Conservation (phyloP, 2,329 filamentous ascomycete species). For the Akanthomyces uredinophilus region DNA sequence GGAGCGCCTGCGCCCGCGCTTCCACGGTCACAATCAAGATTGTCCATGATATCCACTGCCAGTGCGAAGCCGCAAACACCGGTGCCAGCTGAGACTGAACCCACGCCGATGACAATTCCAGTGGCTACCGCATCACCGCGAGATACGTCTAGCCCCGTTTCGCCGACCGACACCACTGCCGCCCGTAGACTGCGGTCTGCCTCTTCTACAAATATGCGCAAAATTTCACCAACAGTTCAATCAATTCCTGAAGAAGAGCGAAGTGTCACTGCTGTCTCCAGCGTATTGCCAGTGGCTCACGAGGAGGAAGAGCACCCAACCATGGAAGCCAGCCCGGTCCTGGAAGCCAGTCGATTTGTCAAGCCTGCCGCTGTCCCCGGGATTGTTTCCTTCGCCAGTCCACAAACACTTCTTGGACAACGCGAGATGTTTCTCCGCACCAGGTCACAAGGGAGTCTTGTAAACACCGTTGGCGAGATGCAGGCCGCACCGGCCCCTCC, state of each 20-base stretch:
- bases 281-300: constrained; percentile 17
- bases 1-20: constrained; percentile 35
- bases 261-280: neutral
- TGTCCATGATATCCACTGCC: constrained; percentile 20
- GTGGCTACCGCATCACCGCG: neutral
- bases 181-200: constrained; percentile 19
- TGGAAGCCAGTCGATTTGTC: neutral
- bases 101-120: neutral
- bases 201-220: constrained; percentile 21
- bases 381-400: constrained; percentile 45
- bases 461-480: constrained; percentile 23
- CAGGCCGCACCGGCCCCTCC: constrained; percentile 17
- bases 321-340: neutral
- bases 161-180: constrained; percentile 17
- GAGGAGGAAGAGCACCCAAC: constrained; percentile 20
- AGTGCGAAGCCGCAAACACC: neutral
- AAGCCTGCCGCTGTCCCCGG: constrained; percentile 33
- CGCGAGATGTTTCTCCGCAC: constrained; percentile 50
- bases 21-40: constrained; percentile 26
- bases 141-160: neutral
- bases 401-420: constrained; percentile 52
- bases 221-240: constrained; percentile 28
- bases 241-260: constrained; percentile 42
- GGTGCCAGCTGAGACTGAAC: neutral
- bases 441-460: constrained; percentile 42